phyloP scores from a whole-genome alignment of 345 rosid genomes.

The Firmiana major region DNA sequence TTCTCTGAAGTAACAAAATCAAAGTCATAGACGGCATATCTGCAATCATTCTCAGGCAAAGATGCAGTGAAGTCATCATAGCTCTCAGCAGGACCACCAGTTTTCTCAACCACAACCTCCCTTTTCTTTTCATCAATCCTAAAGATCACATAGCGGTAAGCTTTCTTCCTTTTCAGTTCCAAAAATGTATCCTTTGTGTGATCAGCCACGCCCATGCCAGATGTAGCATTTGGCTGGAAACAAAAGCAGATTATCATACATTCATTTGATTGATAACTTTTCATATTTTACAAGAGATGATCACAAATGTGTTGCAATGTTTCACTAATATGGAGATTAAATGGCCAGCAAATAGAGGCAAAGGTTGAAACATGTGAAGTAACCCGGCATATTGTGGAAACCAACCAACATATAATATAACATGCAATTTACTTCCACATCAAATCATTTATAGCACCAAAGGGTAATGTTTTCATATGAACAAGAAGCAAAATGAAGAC shows the following conservation, averaged over 20 bases:
- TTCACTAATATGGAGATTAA: not conserved
- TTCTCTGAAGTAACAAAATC: constrained; percentile 68
- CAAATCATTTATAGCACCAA: not conserved
- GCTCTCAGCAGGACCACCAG: constrained; percentile 52
- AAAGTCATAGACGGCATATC: constrained; percentile 68
- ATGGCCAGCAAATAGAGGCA: not conserved
- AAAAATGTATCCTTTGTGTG: constrained; percentile 50
- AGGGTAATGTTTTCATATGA: not conserved
- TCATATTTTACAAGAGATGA: not conserved
- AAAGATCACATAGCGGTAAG: constrained; percentile 59
- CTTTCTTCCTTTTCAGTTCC: constrained; percentile 72
- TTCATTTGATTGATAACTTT: not conserved
- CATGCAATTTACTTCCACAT: not conserved
- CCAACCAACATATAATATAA: not conserved
- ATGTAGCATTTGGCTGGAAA: constrained; percentile 63
- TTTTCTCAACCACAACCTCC: constrained; percentile 64
- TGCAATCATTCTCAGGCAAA: constrained; percentile 64
- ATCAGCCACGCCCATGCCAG: constrained; percentile 78
- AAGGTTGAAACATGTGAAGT: not conserved
- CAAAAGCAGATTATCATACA: not conserved
- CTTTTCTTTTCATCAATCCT: constrained; percentile 61
- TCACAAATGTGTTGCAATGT: constrained; percentile 6
- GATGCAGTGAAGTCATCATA: constrained; percentile 68
- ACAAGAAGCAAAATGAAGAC: not conserved
- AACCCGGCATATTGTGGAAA: not conserved